Evolutionary conservation across 1,139 yeast species (phyloP), one percentile per base, ranked within the genome.

Genomic region (Pichia norvegensis): DNA sequence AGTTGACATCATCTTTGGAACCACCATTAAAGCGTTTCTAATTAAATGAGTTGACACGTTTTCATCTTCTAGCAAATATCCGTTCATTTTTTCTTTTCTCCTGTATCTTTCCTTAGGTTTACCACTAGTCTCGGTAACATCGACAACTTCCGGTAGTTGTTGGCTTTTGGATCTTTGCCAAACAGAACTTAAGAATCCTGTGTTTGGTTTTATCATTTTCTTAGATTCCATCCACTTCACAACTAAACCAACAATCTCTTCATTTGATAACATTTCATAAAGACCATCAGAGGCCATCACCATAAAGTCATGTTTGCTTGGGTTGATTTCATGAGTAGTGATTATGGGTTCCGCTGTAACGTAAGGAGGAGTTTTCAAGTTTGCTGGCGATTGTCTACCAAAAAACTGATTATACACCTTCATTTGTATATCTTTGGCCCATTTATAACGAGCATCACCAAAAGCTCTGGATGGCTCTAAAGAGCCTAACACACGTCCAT

Each of bases 281-380:
- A 92, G 70, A 1, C 98, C 99, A 66, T 92, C 99, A 16, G 95
- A 81, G 0, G 94, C 98, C 78, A 94, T 72, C 20, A 94, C 95
- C 65, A 92, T 68, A 57, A 94, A 92, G 60, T 87, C 95, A 52
- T 88, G 81, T 55, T 79, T 78, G 22, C 73, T 71, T 1, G 92
- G 85, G 46, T 73, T 72, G 42, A 94, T 77, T 58, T 81, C 78
- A 13, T 94, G 83, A 3, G 95, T 81, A 11, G 96, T 84, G 31
- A 92, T 74, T 27, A 83, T 96, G 0, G 99, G 99, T 61, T 83
- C 90, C 1, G 98, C 97, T 1, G 98, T 92, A 33, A 92, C 97
- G 63, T 92, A 92, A 0, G 99, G 99, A 6, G 99, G 98, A 1
- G 96, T 82, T 50, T 79, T 70, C 52, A 87, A 73, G 56, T 82